Conservation (phyloP, 768 basidiomycete species). For the Astraeus odoratus region DNA sequence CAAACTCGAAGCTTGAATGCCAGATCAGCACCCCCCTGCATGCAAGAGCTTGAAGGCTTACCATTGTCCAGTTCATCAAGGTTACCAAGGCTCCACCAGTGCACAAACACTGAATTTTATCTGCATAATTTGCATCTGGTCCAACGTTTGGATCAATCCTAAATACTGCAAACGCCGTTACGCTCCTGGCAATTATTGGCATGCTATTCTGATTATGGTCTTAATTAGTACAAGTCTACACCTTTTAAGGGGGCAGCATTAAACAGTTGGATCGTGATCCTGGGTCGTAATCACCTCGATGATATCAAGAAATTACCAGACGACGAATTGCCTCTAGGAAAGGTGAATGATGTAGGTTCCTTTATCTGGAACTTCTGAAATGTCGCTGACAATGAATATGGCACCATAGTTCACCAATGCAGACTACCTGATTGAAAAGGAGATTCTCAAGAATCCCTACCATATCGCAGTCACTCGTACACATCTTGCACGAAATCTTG, state of each 20-base stretch:
- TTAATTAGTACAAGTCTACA: constrained; percentile 19
- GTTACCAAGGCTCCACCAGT: too few relatives aligned
- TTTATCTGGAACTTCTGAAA: background rate
- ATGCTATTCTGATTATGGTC: background rate
- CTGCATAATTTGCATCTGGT: too few relatives aligned
- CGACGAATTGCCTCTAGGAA: constrained; percentile 29
- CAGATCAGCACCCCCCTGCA: too few relatives aligned
- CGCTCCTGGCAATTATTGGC: background rate
- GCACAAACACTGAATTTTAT: too few relatives aligned
- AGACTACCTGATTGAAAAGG: background rate
- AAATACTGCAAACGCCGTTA: too few relatives aligned
- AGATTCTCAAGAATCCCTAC: constrained; percentile 16
- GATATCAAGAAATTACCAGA: constrained; percentile 36
- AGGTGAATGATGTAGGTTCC: constrained; percentile 28
- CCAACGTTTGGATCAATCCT: too few relatives aligned
- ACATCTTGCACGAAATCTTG: constrained; percentile 33
- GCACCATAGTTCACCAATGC: background rate
- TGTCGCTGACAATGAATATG: background rate
- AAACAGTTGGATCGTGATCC: constrained; percentile 35
- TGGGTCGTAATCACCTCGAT: constrained; percentile 27
- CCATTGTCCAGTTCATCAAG: too few relatives aligned
- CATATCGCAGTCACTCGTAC: constrained; percentile 24
- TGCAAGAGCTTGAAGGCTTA: too few relatives aligned
- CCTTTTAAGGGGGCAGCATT: constrained; percentile 27
- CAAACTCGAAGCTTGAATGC: too few relatives aligned